A percentile compares a stretch with the other conserved stretches of the same genome.
Conservation (phyloP, 257 asterid genomes). For the Rubia yunnanensis region DNA sequence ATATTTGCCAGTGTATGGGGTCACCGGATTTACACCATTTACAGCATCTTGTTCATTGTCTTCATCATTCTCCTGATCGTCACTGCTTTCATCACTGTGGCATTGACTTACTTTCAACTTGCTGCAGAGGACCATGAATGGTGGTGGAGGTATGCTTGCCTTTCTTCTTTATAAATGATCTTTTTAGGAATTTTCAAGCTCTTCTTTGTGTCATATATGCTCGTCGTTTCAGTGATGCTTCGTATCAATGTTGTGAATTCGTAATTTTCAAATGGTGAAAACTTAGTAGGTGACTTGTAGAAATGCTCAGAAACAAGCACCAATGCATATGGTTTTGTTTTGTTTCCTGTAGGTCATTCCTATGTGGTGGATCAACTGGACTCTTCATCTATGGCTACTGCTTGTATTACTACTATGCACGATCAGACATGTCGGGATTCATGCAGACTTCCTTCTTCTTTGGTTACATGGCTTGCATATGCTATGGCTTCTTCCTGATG, state of each 20-base stretch:
- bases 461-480: slow-evolving; percentile 49
- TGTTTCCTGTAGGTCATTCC: slow-evolving; percentile 49
- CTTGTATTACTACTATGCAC: slow-evolving; percentile 71
- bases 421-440: slow-evolving; percentile 91
- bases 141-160: slow-evolving; percentile 39
- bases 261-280: not conserved
- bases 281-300: not conserved
- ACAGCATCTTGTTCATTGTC: slow-evolving; percentile 38
- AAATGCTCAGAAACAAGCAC: not conserved
- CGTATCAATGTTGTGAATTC: too few relatives aligned
- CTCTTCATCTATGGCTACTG: slow-evolving; percentile 78
- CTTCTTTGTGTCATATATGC: not conserved
- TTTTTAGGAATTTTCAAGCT: not conserved
- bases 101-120: slow-evolving; percentile 44
- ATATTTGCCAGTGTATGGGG: slow-evolving; percentile 50
- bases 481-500: slow-evolving; percentile 50
- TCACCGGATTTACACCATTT: slow-evolving; percentile 39
- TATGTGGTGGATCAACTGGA: slow-evolving; percentile 93
- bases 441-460: slow-evolving; percentile 90
- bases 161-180: not conserved
- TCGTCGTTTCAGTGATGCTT: too few relatives aligned
- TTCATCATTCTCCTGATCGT: slow-evolving; percentile 38
- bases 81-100: slow-evolving; percentile 43
- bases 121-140: slow-evolving; percentile 47
- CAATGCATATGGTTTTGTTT: not conserved